Percentiles rank a stretch among this genome's conserved stretches.
These are phyloP conservation scores for Phytophthora ohioensis DNA, from an alignment of 352 stramenopile genomes.

Conservation along the genomic window DNA sequence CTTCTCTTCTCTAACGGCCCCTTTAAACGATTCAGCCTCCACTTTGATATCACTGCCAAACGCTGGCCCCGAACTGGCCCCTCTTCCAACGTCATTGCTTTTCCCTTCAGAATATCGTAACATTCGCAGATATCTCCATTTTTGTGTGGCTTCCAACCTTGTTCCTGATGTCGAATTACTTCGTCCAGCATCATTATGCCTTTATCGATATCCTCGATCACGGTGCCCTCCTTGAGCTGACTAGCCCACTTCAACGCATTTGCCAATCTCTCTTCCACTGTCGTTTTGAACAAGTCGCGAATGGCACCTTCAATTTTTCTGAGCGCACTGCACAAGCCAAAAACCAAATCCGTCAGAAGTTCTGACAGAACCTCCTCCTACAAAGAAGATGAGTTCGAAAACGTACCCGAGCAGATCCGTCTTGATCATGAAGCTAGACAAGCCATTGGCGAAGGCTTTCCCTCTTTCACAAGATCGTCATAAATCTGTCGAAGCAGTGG, in stretches of 20 bases:
- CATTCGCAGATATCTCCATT: slow-evolving; percentile 1
- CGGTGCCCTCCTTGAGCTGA: background rate
- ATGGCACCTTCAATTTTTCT: slow-evolving; percentile 2
- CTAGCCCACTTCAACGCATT: background rate
- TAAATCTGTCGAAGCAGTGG: background rate
- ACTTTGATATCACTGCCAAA: background rate
- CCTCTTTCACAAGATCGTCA: background rate
- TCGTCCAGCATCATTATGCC: background rate
- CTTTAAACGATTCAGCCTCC: too few relatives aligned
- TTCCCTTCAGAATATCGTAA: background rate
- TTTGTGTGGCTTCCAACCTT: background rate
- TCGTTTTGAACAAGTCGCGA: background rate
- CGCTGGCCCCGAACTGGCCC: background rate
- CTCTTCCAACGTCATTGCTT: background rate
- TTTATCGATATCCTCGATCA: background rate
- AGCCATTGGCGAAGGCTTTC: background rate
- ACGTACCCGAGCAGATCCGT: background rate
- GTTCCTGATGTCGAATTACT: background rate
- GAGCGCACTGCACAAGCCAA: background rate
- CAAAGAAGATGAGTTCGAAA: background rate
- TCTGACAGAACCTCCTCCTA: background rate
- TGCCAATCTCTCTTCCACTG: slow-evolving; percentile 2
- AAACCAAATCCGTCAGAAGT: background rate
- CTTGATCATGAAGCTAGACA: slow-evolving; percentile 1
- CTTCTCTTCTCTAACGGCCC: too few relatives aligned